Evolutionary conservation across 2,329 filamentous ascomycete species (phyloP).

Genomic region (Eurotiales sp.): DNA sequence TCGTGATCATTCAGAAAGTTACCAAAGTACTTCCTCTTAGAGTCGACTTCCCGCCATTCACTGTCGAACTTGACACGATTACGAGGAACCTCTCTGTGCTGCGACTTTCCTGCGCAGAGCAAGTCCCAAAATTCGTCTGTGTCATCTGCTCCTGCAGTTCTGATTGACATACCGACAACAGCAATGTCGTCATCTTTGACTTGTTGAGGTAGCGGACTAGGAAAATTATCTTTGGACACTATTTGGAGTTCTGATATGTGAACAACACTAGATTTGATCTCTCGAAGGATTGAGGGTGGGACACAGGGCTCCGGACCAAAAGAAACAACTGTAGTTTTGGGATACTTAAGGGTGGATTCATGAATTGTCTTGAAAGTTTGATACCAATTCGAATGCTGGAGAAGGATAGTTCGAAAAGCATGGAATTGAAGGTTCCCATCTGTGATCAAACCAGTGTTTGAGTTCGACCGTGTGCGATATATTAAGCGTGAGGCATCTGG

Average conservation of each 20-base stretch:
- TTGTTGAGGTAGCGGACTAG: neutral
- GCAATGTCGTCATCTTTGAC: constrained; percentile 25
- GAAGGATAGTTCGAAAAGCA: constrained; percentile 32
- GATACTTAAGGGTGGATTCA: constrained; percentile 5
- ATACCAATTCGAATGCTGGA: constrained; percentile 34
- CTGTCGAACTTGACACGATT: constrained; percentile 17
- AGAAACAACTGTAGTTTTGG: constrained; percentile 21
- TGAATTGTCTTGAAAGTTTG: constrained; percentile 24
- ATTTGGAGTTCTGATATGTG: constrained; percentile 1
- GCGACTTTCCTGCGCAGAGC: constrained; percentile 19
- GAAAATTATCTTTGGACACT: neutral
- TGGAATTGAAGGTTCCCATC: constrained; percentile 25
- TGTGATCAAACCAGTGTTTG: constrained; percentile 18
- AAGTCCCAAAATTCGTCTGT: constrained; percentile 33
- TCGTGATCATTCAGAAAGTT: constrained; percentile 22
- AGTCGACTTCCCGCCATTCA: constrained; percentile 15
- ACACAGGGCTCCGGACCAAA: constrained; percentile 39
- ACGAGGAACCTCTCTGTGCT: constrained; percentile 16
- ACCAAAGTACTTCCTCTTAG: constrained; percentile 17
- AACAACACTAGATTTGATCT: constrained; percentile 17
- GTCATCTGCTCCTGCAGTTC: constrained; percentile 27
- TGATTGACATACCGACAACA: constrained; percentile 31
- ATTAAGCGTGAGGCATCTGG: constrained; percentile 26
- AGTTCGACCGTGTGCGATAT: constrained; percentile 24
- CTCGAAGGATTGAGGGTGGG: constrained; percentile 29